Base-by-base conservation (phyloP, 1,284 basidiomycete genomes). In the Pisolithus thermaeus region DNA sequence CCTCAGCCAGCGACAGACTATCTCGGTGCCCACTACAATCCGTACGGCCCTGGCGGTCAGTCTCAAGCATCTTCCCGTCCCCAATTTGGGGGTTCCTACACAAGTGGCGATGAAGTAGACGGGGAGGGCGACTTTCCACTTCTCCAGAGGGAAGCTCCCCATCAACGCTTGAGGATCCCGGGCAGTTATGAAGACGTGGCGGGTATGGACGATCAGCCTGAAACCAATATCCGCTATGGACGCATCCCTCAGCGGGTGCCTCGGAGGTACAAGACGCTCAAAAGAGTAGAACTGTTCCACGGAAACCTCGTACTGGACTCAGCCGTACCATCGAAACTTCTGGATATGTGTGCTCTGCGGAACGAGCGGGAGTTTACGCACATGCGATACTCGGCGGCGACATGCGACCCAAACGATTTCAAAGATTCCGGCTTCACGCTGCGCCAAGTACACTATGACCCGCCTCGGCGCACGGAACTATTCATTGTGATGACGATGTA, bases 371-470 rank as follows among this genome's bases (percentile, higher is more conserved):
- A 99, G 70, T 96, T 94, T 67, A 92, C 91, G 2, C 88, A 94
- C 69, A 92, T 97, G 91, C 82, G 95, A 7, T 94, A 95, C 70
- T 87, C 86, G 1, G 92, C 92, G 0, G 90, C 90, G n/a, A 96
- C 93, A 0, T 92, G 90, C 68, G 92, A 96, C 67, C 92, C 92
- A 3, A 90, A 96, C 65, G 84, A 92, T 62, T 97, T 96, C 69
- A 79, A 84, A 59, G 74, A 82, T 28, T 73, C 81, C 39, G 83
- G 85, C 3, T 97, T 93, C 71, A 90, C 90, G 0, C 76, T 96
- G 6, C 79, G 92, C 7, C 92, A 86, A 66, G 71, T 76, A 27
- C 79, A 91, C 57, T 94, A 94, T 68, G 89, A 94, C 60, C 91
- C 91, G 0, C 83, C 86, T 0, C 76, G 92, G 25, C 76, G 87